Conservation (phyloP, 2,329 filamentous ascomycete species). For the Tolypocladium ovalisporum region DNA sequence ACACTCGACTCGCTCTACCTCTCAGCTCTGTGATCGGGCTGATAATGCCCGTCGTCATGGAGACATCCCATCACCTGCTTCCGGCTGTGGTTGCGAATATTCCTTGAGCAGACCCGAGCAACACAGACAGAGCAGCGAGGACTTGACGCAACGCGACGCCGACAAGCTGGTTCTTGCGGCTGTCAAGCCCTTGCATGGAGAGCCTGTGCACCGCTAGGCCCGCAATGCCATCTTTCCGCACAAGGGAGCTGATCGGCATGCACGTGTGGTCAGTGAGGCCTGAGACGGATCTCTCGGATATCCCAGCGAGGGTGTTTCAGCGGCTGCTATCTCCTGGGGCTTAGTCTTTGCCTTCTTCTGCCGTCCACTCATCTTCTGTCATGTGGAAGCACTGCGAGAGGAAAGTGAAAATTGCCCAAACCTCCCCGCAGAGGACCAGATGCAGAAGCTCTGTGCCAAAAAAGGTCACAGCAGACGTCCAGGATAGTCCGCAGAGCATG, state of each 20-base stretch:
- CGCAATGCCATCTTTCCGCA: no score
- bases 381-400: conserved; percentile 27
- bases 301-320: neutral
- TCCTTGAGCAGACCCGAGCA: neutral
- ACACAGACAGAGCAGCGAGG: neutral
- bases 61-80: neutral
- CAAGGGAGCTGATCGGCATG: neutral
- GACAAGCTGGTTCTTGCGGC: neutral
- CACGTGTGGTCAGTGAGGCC: neutral
- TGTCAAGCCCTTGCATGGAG: neutral
- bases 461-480: conserved; percentile 32
- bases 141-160: neutral
- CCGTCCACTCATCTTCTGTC: conserved; percentile 32
- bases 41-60: neutral
- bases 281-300: neutral
- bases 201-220: no score
- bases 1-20: neutral
- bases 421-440: conserved; percentile 29
- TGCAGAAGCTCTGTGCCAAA: conserved; percentile 34
- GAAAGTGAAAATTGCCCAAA: conserved; percentile 32
- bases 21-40: neutral
- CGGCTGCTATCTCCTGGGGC: neutral
- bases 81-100: neutral
- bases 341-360: conserved; percentile 13
- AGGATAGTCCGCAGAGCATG: conserved; percentile 24